Base-by-base conservation (phyloP, 768 basidiomycete genomes). In the Suillus paluster region DNA sequence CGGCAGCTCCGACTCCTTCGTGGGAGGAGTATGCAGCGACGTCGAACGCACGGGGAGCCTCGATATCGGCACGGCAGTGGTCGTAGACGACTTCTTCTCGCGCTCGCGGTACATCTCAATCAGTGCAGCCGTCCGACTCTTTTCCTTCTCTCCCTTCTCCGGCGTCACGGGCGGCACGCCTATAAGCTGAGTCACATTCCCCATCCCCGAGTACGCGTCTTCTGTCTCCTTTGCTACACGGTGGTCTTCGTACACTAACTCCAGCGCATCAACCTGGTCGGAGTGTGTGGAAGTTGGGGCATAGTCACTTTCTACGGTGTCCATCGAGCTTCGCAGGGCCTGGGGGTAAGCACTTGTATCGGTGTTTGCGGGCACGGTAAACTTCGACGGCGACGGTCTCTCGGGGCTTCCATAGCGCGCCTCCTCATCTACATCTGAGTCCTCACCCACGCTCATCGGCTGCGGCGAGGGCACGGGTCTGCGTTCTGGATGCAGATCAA, bases 91-190 rank as follows among this genome's bases (percentile, higher is more conserved):
- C 59, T 80, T 83, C 67, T 82, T 85, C 79, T 86, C 90, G 69
- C 70, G 68, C 76, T 94, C 89, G 56, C 91, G 85, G 67, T 92
- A 94, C 90, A 94, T 90, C 73, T 93, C 91, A 66, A 94, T 94
- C 56, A 94, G 80, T 2, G 87, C 84, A 4, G 90, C 87, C 1
- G 91, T 92, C 76, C 87, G 90, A 77, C 86, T 87, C 19, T 39
- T 57, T 41, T 78, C 75, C 15, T 77, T 61, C 19, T 67, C 57
- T 52, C 72, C 56, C 44, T 69, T 74, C 36, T 34, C 64, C 14
- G 59, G 45, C 15, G 44, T 36, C 39, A 74, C 65, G 15, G 66
- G 42, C 36, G 46, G 57, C 46, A 56, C 14, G 27, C 62, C 62
- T 15, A 41, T 44, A 23, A 65, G 21, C 27, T 60, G 49, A n/a